Evolutionary conservation across 106 monocot genomes (phyloP).

Genomic region (Allium cepa): DNA sequence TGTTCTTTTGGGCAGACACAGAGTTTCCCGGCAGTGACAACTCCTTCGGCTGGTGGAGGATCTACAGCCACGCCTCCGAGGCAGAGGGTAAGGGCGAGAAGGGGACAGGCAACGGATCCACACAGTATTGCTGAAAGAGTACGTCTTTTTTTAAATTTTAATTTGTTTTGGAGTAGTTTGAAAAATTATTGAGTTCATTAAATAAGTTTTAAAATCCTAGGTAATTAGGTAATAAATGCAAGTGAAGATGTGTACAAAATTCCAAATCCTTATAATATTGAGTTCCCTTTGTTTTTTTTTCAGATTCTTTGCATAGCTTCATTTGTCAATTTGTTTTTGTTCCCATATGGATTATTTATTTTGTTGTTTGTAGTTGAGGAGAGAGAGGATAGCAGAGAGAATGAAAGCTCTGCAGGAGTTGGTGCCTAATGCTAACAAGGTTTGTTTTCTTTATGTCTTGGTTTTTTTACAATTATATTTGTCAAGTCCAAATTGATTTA

Average conservation of each 20-base stretch:
- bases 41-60: slow-evolving; percentile 13
- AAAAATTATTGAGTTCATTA: slow-evolving; percentile 1
- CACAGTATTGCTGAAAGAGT: slow-evolving; percentile 96
- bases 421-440: slow-evolving; percentile 89
- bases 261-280: no score
- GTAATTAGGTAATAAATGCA: slow-evolving; percentile 13
- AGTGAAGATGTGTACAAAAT: not conserved
- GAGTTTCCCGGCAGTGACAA: slow-evolving; percentile 32
- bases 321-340: not conserved
- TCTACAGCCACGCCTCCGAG: slow-evolving; percentile 42
- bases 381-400: slow-evolving; percentile 86
- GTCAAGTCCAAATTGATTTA: no score
- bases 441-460: not conserved
- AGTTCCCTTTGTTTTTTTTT: not conserved
- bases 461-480: no score
- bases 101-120: slow-evolving; percentile 94
- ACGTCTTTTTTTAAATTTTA: slow-evolving; percentile 9
- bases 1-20: slow-evolving; percentile 16
- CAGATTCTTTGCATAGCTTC: not conserved
- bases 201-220: not conserved
- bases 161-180: not conserved
- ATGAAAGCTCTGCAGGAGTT: slow-evolving; percentile 87
- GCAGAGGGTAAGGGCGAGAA: slow-evolving; percentile 72
- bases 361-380: slow-evolving; percentile 47
- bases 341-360: not conserved